Evolutionary conservation across 2,329 filamentous ascomycete genomes (phyloP), one percentile per base, ranked within the genome.

Genomic region (Ophiocordyceps camponoti-floridani): DNA sequence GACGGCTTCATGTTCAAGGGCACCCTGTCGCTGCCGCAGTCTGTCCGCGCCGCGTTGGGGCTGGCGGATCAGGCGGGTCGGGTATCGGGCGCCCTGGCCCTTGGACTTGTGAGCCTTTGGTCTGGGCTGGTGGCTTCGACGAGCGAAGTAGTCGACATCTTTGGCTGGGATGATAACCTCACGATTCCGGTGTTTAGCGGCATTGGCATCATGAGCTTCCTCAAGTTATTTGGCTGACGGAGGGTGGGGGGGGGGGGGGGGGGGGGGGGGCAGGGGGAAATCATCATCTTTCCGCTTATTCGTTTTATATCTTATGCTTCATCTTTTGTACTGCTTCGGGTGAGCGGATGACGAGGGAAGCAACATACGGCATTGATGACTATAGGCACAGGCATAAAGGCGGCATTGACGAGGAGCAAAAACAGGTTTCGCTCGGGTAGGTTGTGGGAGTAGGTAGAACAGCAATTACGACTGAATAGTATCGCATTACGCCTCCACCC

Each of bases 121-220:
- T 88, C 88, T 7, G 91, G 91, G n/a, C 63, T 96, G 40, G 77
- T 89, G 44, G 91, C 87, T 40, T 85, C 87, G 46, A 79, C 79
- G 41, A 95, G 87, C 56, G 91, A 98, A 63, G 82, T 89, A 14
- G 72, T 94, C 41, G 87, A 98, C 63, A 57, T 96, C 0, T 95
- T 87, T 59, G 85, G 87, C 42, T 88, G 86, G 83, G 91, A 98
- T 57, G 91, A 98, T 64, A 98, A 98, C 62, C 68, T 98, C 54
- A 96, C 89, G 43, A 98, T 98, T 61, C 91, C 91, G 2, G 78
- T 94, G 26, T 69, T 98, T 43, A 94, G 86, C 58, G 87, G 88
- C 23, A 64, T 86, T 41, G 88, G 88, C 7, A 78, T 98, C 48
- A 94, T 84, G 81, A 83, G 82, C 0, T 95, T 98, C 60, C 70